Percentiles rank a stretch among this genome's conserved stretches.
Conservation (phyloP, 1,284 basidiomycete genomes). For the Apiotrichum laibachii region DNA sequence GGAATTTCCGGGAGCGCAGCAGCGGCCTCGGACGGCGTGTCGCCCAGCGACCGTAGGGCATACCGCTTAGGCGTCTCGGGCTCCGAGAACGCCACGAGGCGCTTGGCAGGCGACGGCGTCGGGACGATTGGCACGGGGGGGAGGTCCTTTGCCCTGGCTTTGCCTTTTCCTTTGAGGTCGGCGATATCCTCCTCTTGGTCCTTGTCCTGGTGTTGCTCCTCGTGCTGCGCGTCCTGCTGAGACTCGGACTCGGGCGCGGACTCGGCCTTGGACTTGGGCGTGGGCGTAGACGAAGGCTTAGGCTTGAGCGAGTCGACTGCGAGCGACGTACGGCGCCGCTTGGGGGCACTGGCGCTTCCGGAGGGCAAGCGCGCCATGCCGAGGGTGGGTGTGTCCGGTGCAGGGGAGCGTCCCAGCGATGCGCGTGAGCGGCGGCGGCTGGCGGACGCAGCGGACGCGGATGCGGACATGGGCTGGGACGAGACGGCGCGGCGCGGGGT, state of each 20-base stretch:
- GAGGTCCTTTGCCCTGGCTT: too few species aligned
- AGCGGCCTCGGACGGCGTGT: neutral
- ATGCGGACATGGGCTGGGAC: neutral
- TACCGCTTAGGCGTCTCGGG: neutral
- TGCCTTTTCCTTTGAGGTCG: too few species aligned
- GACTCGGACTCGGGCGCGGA: too few species aligned
- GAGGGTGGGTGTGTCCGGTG: neutral
- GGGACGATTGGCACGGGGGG: neutral
- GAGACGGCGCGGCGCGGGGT: neutral
- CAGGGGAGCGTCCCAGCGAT: neutral
- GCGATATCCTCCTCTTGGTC: too few species aligned
- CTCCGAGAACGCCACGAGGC: conserved; percentile 1
- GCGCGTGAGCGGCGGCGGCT: neutral
- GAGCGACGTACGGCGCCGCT: too few species aligned
- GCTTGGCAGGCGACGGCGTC: conserved; percentile 2
- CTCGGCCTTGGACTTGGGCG: neutral
- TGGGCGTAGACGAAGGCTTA: neutral
- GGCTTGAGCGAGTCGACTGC: too few species aligned
- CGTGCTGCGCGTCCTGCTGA: too few species aligned
- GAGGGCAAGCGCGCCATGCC: neutral
- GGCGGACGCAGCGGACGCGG: too few species aligned
- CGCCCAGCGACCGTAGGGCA: neutral
- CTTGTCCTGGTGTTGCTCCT: too few species aligned
- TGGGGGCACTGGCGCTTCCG: neutral
- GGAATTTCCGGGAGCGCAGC: neutral